Evolutionary conservation across 2,329 filamentous ascomycete species (phyloP), one percentile per base, ranked within the genome.

Genomic region (Calonectria pauciramosa): DNA sequence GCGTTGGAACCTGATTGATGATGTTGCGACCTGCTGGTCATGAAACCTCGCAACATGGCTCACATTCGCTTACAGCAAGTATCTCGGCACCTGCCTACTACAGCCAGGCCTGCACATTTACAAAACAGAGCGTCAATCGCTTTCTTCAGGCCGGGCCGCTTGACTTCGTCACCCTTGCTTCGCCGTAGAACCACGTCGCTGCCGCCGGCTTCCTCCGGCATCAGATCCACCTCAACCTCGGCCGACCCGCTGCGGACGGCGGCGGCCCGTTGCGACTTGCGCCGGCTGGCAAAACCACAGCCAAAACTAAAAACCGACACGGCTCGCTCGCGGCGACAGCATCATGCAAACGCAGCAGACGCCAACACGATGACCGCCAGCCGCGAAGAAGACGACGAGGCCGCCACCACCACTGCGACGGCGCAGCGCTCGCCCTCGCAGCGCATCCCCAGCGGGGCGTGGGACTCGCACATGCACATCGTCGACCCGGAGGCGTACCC

Each of bases 401-500:
- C 68, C 8, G 26, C 63, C 18, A 13, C 68, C 8, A n/a, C 63
- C 18, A 13, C 70, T 4, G 49, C 34, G 18, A 51, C 70, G 8
- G 49, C 32, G 18, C 34, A 30, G 36, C 71, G 30, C 23, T 14
- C 74, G 63, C 66, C 81, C 34, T 44, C 72, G 13, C 64, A 72
- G 26, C 74, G 72, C n/a, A 85, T 88, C 70, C 88, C 89, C 4
- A 72, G 75, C 18, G 84, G 85, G 18, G 86, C 91, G 71, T 93
- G 91, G 91, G 91, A 92, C 80, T 89, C 88, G 66, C 91, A 93
- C 81, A 93, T 93, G 90, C 92, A 93, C 80, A 87, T 93, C 41
- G 86, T 92, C 64, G 89, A 92, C 68, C 90, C 89, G 0, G 79
- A 83, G 26, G 81, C 81, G 10, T 93, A 90, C 79, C 87, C 89